Evolutionary conservation across 2,329 filamentous ascomycete genomes (phyloP).

Genomic region (Aspergillus ibericus): DNA sequence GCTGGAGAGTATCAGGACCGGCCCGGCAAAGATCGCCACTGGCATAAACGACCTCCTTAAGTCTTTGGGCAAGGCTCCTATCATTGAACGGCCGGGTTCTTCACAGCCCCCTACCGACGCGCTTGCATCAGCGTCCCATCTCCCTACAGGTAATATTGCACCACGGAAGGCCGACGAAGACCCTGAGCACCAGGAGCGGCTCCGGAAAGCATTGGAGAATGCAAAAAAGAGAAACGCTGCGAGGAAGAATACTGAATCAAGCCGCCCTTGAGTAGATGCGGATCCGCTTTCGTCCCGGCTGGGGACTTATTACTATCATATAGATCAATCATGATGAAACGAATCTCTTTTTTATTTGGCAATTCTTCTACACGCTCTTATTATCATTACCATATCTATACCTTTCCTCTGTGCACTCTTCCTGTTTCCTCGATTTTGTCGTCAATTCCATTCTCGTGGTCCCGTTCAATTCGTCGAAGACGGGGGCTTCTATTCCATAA

Average conservation of each 20-base stretch:
- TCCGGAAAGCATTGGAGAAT: conserved; percentile 53
- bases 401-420: too few relatives aligned
- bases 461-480: too few relatives aligned
- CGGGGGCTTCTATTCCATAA: neutral
- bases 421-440: too few relatives aligned
- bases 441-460: too few relatives aligned
- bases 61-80: conserved; percentile 33
- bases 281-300: neutral
- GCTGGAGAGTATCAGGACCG: conserved; percentile 43
- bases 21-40: conserved; percentile 37
- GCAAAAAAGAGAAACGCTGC: conserved; percentile 56
- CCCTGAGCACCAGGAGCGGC: conserved; percentile 47
- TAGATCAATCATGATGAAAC: neutral
- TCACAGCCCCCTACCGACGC: conserved; percentile 16
- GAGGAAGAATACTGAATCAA: conserved; percentile 22
- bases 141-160: conserved; percentile 20
- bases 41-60: conserved; percentile 42
- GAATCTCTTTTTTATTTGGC: neutral
- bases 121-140: conserved; percentile 27
- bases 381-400: too few relatives aligned
- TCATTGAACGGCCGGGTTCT: conserved; percentile 16
- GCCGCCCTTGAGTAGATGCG: neutral
- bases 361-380: too few relatives aligned
- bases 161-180: conserved; percentile 30
- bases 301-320: neutral